Base-by-base conservation (phyloP, 352 stramenopile species). In the Thraustotheca clavata region DNA sequence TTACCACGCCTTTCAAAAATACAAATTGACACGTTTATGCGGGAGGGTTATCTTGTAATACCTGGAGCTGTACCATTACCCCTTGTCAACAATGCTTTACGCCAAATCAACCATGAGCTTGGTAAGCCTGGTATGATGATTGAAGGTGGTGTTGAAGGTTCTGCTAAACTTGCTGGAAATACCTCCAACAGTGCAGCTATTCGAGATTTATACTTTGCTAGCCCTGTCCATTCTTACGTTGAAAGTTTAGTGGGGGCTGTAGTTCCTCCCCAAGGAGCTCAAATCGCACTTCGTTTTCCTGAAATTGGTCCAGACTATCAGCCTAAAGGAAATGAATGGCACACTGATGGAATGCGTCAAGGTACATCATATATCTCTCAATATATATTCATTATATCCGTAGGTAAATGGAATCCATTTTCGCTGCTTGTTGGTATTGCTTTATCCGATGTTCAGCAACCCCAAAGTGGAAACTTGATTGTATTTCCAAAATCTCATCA, bases 291-390 rank as follows among this genome's bases (percentile, higher is more conserved):
- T 59, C 75, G 83, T 4, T 92, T 90, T 49, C 83, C 83, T 0
- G 79, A 90, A 35, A 68, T 92, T 9, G 79, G 80, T 1, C 72
- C 79, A 24, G 71, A 75, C 18, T 75, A 81, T 1, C 77, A 92
- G 14, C 80, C 77, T 4, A 47, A 70, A 7, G 83, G 83, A 16
- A 89, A 77, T 2, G 80, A 92, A 66, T 92, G 83, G 83, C 83
- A 92, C 70, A 92, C 79, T 20, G 83, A 90, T 47, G 83, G 80
- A 32, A 89, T 92, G 83, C 75, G 80, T 1, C 83, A 92, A 67
- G 79, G 57, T 65, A 22, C 7, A 20, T 22, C 20, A 20, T 43
- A 33, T 61, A 9, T 48, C 16, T 47, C 52, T 14, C 33, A 20
- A 2, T 47, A 12, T 34, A 14, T 35, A n/a, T 12, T 27, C 35